Percentiles rank a stretch among this genome's conserved stretches.
Conservation (phyloP, 1,139 yeast species). For the Kodamaea fungicola region DNA sequence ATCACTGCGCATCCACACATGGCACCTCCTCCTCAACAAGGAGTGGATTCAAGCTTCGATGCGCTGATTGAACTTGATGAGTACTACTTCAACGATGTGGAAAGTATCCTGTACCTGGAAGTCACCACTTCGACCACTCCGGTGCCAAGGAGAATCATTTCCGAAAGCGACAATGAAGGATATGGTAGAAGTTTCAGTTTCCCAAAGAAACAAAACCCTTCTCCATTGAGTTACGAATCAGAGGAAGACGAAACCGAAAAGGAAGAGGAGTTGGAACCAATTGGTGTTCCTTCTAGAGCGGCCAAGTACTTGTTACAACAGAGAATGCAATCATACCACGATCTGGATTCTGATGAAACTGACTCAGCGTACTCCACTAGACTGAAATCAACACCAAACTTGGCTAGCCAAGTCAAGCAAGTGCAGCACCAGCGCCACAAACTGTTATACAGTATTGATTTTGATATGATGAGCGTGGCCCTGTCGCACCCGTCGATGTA, state of each 20-base stretch:
- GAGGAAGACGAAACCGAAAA: slow-evolving; percentile 14
- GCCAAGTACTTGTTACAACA: slow-evolving; percentile 28
- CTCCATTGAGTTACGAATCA: slow-evolving; percentile 20
- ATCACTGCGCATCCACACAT: slow-evolving; percentile 1
- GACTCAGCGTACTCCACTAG: slow-evolving; percentile 16
- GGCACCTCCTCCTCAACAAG: slow-evolving; percentile 1
- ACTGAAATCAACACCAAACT: slow-evolving; percentile 23
- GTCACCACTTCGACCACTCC: slow-evolving; percentile 6
- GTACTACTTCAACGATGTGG: slow-evolving; percentile 11
- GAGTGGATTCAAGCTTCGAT: slow-evolving; percentile 7
- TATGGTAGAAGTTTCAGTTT: slow-evolving; percentile 35
- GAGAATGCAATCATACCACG: slow-evolving; percentile 24
- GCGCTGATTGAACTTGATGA: slow-evolving; percentile 12
- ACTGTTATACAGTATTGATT: slow-evolving; percentile 39
- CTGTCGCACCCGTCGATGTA: slow-evolving; percentile 4
- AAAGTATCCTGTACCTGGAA: slow-evolving; percentile 13
- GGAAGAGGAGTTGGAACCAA: slow-evolving; percentile 23
- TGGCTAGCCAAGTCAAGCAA: slow-evolving; percentile 9
- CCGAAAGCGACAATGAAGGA: slow-evolving; percentile 30
- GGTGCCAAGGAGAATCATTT: slow-evolving; percentile 6
- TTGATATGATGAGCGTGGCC: slow-evolving; percentile 15
- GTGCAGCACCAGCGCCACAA: slow-evolving; percentile 36
- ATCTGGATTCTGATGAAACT: slow-evolving; percentile 30
- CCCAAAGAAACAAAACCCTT: slow-evolving; percentile 24
- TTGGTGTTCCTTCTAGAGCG: slow-evolving; percentile 32